These are phyloP conservation scores for Xerophyta viscosa DNA, from an alignment of 106 monocot species.

Conservation along the genomic window DNA sequence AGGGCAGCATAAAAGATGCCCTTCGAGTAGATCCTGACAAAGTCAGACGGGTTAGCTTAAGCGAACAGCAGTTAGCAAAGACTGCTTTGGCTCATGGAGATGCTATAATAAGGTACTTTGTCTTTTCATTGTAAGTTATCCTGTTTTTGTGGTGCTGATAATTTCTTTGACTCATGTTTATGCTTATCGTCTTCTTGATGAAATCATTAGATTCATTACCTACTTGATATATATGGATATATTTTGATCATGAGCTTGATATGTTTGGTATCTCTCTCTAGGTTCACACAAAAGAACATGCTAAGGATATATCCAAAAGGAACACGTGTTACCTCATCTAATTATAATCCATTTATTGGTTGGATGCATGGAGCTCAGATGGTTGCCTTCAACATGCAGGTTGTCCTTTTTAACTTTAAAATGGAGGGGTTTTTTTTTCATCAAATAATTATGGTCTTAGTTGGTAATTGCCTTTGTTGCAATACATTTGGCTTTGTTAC, in stretches of 20 bases:
- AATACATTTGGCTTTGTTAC: too few species aligned
- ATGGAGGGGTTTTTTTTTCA: too few species aligned
- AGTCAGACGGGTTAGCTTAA: slow-evolving; percentile 61
- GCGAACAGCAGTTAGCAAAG: slow-evolving; percentile 33
- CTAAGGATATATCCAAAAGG: slow-evolving; percentile 45
- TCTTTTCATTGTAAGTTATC: too few species aligned
- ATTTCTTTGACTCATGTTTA: too few species aligned
- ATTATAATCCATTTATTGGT: slow-evolving; percentile 38
- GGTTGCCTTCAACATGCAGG: slow-evolving; percentile 60
- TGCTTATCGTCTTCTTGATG: too few species aligned
- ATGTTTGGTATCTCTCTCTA: slow-evolving; percentile 4
- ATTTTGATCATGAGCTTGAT: neutral
- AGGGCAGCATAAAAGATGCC: slow-evolving; percentile 31
- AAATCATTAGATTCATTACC: too few species aligned
- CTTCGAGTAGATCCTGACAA: slow-evolving; percentile 44
- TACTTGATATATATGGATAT: neutral
- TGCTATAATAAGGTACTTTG: slow-evolving; percentile 36
- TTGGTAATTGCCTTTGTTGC: too few species aligned
- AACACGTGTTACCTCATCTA: slow-evolving; percentile 33
- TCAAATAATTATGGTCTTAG: too few species aligned
- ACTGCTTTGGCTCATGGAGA: slow-evolving; percentile 20
- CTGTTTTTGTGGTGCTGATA: too few species aligned
- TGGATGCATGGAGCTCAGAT: slow-evolving; percentile 49
- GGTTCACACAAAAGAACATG: slow-evolving; percentile 45
- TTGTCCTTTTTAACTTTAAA: too few species aligned